These are phyloP conservation scores for Phytophthora pinifolia DNA, from an alignment of 352 stramenopile genomes.

Conservation along the genomic window DNA sequence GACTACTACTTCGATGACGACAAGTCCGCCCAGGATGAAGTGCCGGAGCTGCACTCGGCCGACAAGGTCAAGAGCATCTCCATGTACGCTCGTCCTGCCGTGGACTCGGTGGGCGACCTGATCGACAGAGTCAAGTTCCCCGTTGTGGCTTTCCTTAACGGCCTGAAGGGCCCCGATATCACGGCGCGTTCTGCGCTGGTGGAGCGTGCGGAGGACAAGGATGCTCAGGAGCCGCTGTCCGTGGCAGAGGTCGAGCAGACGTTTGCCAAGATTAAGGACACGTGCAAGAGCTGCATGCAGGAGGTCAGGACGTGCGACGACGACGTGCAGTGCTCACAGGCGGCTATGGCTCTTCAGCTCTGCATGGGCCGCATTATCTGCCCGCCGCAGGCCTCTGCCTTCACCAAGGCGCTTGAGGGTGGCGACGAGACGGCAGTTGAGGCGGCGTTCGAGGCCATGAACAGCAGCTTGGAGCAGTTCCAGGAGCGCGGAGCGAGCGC, in stretches of 20 bases:
- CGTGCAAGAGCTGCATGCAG: conserved; percentile 81
- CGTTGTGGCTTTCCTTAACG: conserved; percentile 52
- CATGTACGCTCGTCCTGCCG: conserved; percentile 84
- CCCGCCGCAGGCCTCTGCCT: conserved; percentile 56
- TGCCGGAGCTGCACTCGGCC: conserved; percentile 83
- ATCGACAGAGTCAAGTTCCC: conserved; percentile 86
- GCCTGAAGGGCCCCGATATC: conserved; percentile 52
- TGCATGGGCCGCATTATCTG: conserved; percentile 91
- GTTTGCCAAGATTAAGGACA: conserved; percentile 82
- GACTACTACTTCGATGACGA: conserved; percentile 98
- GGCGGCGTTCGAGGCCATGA: conserved; percentile 76
- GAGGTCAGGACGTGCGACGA: conserved; percentile 75
- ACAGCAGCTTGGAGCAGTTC: conserved; percentile 72
- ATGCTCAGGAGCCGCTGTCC: conserved; percentile 47
- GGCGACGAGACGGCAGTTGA: conserved; percentile 70
- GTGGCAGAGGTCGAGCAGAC: conserved; percentile 78
- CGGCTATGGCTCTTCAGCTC: conserved; percentile 85
- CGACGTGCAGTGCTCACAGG: conserved; percentile 82
- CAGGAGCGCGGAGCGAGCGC: conserved; percentile 73
- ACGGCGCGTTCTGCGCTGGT: conserved; percentile 45
- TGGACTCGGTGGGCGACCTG: conserved; percentile 71
- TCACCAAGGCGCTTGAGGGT: conserved; percentile 69
- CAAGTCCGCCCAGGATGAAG: conserved; percentile 71
- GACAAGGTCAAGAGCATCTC: conserved; percentile 88
- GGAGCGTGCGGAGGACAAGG: conserved; percentile 42